Base-by-base conservation (phyloP, 495 filamentous ascomycete genomes). In the Amorphotheca resinae region DNA sequence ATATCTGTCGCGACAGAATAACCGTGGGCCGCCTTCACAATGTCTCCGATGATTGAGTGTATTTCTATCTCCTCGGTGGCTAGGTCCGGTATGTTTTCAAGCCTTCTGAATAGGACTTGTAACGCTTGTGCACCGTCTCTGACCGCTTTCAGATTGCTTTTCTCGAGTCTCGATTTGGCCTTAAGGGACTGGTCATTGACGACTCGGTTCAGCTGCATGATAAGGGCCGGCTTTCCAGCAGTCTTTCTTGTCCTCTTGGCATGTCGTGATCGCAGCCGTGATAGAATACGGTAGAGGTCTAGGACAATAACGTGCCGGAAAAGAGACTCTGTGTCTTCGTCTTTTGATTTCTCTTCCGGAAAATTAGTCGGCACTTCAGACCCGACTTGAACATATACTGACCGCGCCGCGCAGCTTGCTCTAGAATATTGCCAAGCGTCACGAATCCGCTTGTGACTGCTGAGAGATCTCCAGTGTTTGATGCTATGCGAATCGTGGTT, bases 341-440 rank as follows among this genome's bases (percentile, higher is more conserved):
- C 11, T 48, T 37, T 44, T 21, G 41, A 35, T 14, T 25, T 37
- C 22, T 30, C 40, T 38, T 14, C 4, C 9, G 15, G 21, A n/a
- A n/a, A 33, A 12, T 46, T 18, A 40, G 35, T 32, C 38, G 9
- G 16, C n/a, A 15, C 11, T 12, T 18, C 7, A 22, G 12, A 7
- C 2, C 21, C 18, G 25, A 28, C 37, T 38, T 53, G 41, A 21
- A 35, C 33, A 40, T n/a, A 22, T 40, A 33, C 42, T 40, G 40
- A 55, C 52, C 56, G 55, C 54, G 48, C 44, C 17, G 38, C 41
- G 55, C 45, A 33, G 42, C 55, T 31, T 46, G 21, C 44, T 53
- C 47, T 38, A 58, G 50, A n/a, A 53, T 28, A 39, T 26, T 46
- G 31, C 41, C 53, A 38, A 63, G 50, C 28, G 37, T 48, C 17